phyloP scores from a whole-genome alignment of 495 filamentous ascomycete genomes.

The Daldinia loculata region DNA sequence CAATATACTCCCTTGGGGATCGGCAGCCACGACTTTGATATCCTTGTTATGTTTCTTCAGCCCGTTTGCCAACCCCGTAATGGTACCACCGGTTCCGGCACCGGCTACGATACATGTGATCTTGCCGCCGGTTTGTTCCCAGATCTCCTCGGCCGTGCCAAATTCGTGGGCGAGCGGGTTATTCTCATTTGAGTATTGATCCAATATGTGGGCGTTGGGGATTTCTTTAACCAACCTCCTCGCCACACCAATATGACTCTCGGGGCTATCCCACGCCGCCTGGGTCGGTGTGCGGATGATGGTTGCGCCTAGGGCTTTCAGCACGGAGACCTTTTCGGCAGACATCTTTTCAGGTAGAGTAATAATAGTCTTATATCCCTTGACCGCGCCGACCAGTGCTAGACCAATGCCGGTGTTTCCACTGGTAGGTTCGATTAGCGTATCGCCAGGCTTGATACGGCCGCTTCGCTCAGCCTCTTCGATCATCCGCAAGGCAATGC shows the following conservation, averaged over 20 bases:
- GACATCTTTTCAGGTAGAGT: slow-evolving; percentile 99
- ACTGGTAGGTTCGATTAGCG: slow-evolving; percentile 95
- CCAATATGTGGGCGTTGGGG: slow-evolving; percentile 94
- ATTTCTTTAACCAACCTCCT: slow-evolving; percentile 90
- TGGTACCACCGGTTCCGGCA: slow-evolving; percentile 94
- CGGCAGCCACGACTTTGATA: slow-evolving; percentile 88
- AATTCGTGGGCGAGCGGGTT: slow-evolving; percentile 95
- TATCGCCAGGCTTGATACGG: slow-evolving; percentile 96
- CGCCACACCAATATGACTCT: slow-evolving; percentile 97
- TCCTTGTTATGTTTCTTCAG: slow-evolving; percentile 84
- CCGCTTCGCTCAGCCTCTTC: slow-evolving; percentile 91
- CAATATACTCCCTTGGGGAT: slow-evolving; percentile 88
- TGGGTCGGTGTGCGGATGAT: slow-evolving; percentile 98
- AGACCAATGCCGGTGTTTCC: slow-evolving; percentile 98
- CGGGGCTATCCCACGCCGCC: slow-evolving; percentile 91
- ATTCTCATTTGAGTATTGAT: slow-evolving; percentile 92
- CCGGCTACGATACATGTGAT: slow-evolving; percentile 89
- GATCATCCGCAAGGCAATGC: slow-evolving; percentile 97
- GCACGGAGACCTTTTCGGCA: slow-evolving; percentile 93
- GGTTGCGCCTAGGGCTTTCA: slow-evolving; percentile 91
- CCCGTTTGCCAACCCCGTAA: slow-evolving; percentile 87
- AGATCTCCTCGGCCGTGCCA: slow-evolving; percentile 96
- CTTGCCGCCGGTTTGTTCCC: slow-evolving; percentile 86
- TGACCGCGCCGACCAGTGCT: slow-evolving; percentile 91
- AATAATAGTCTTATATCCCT: slow-evolving; percentile 98